Percentiles rank a stretch among this genome's conserved stretches.
These are phyloP conservation scores for Prunus campanulata DNA, from an alignment of 306 rosid species.

Conservation along the genomic window DNA sequence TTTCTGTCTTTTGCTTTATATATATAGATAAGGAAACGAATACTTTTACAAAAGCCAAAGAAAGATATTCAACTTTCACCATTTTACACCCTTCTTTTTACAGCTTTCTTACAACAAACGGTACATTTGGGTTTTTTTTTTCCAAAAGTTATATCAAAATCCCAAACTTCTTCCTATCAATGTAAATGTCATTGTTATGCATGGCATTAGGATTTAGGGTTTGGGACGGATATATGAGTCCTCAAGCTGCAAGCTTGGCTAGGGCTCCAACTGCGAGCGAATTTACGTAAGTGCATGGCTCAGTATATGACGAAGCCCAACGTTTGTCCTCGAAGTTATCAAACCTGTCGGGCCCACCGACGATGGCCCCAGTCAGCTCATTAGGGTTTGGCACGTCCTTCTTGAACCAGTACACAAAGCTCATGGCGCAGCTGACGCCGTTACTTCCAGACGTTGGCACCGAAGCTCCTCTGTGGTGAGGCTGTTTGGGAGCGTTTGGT, in stretches of 20 bases:
- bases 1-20: no score
- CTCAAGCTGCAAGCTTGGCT: conserved; percentile 57
- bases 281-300: conserved; percentile 83
- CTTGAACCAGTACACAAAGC: conserved; percentile 48
- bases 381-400: conserved; percentile 59
- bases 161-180: neutral
- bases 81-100: neutral
- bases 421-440: conserved; percentile 35
- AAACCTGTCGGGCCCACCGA: conserved; percentile 68
- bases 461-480: conserved; percentile 91
- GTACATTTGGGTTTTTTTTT: neutral
- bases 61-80: neutral
- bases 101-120: neutral
- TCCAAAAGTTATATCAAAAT: neutral
- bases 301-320: conserved; percentile 58
- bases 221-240: neutral
- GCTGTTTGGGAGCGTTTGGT: conserved; percentile 58
- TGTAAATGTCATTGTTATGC: neutral
- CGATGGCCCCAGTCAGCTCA: conserved; percentile 86
- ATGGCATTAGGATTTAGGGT: neutral
- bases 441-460: conserved; percentile 31
- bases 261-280: conserved; percentile 73
- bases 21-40: no score
- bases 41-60: neutral
- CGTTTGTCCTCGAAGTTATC: conserved; percentile 78